Percentiles rank a stretch among this genome's conserved stretches.
Evolutionary conservation across 1,284 basidiomycete genomes (phyloP).

Genomic region (Agroathelia rolfsii): DNA sequence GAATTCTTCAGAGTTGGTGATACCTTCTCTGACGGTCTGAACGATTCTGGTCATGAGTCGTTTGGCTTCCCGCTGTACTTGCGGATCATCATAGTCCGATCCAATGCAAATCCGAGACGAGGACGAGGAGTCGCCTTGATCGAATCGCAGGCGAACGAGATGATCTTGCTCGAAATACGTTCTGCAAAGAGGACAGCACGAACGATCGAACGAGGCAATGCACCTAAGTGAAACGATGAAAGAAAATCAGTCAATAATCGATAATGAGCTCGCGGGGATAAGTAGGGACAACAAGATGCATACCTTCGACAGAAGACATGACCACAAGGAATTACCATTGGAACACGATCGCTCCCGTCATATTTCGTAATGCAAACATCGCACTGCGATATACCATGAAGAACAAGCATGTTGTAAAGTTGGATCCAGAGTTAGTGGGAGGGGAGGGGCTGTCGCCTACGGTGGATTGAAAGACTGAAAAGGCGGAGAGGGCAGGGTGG

Average conservation of each 20-base stretch:
- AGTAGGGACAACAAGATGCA: slow-evolving; percentile 6
- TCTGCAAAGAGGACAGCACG: slow-evolving; percentile 26
- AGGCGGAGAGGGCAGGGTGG: no score
- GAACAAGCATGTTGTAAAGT: no score
- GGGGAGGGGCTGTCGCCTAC: no score
- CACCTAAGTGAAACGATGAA: slow-evolving; percentile 14
- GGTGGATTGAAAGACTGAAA: no score
- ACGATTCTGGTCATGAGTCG: slow-evolving; percentile 26
- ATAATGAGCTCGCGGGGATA: slow-evolving; percentile 1
- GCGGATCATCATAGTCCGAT: no score
- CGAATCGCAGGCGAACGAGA: slow-evolving; percentile 22
- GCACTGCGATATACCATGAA: no score
- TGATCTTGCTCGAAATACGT: slow-evolving; percentile 20
- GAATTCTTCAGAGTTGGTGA: slow-evolving; percentile 21
- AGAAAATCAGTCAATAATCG: slow-evolving; percentile 3
- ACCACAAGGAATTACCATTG: slow-evolving; percentile 36
- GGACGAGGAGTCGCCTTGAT: slow-evolving; percentile 9
- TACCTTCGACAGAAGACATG: slow-evolving; percentile 34
- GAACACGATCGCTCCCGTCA: no score
- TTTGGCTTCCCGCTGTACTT: no score
- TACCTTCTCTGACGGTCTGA: slow-evolving; percentile 27
- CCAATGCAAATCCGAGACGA: slow-evolving; percentile 9
- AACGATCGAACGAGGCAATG: slow-evolving; percentile 21
- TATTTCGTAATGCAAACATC: no score
- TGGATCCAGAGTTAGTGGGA: no score